Base-by-base conservation (phyloP, 495 filamentous ascomycete genomes). In the Aspergillus coremiiformis region DNA sequence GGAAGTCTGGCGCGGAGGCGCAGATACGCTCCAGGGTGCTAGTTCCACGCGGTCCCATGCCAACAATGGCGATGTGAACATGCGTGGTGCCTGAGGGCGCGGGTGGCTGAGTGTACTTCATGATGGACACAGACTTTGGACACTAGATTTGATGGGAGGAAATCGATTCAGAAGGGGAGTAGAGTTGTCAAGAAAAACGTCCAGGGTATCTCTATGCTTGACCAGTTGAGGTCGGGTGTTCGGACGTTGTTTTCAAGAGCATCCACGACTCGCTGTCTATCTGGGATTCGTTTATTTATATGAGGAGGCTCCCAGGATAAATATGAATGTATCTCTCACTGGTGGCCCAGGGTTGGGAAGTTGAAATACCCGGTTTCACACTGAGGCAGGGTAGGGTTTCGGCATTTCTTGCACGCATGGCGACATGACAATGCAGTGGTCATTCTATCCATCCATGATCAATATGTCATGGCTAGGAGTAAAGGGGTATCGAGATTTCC, bases 21-120 rank as follows among this genome's bases (percentile, higher is more conserved):
- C 55, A 60, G 30, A 60, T 44, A 22, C 58, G 50, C 39, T 60
- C 58, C 8, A 60, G 45, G 7, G 41, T 35, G 41, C 49, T 58
- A 32, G 53, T 56, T 20, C 53, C 53, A 20, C 53, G 48, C 9
- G 53, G 53, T 19, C 53, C 53, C 21, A 41, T 41, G 26, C 53
- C 53, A 17, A 56, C 49, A 24, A 56, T 56, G 27, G 53, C 53
- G 26, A 52, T 27, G 26, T 57, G 50, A 32, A 22, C 30, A 29
- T 53, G 50, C 11, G 46, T 24, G 46, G 32, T 35, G 2, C 29
- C 46, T 7, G 46, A 48, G 21, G 46, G 46, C 3, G 21, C 12
- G 29, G 32, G 9, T 23, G 46, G 46, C 15, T 24, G n/a, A 11
- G 32, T 20, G 19, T 48, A 48, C 21, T 35, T 39, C 46, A 48